Conservation (phyloP, 2,329 filamentous ascomycete genomes). For the Botrytis tulipae region DNA sequence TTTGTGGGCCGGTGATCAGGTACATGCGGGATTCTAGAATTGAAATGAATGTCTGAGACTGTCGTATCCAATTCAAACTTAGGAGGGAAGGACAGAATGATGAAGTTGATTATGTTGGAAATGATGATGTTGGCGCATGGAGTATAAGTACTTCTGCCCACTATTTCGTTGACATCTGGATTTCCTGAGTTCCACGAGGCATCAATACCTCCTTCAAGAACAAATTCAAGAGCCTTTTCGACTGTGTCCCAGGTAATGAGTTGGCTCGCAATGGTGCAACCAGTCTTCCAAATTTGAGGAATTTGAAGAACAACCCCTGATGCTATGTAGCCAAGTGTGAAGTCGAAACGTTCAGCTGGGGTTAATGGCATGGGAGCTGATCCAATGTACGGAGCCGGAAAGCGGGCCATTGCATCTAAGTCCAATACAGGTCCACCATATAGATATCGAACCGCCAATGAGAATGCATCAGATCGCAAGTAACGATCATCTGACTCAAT, state of each 20-base stretch:
- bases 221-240: conserved; percentile 60
- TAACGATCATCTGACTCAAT: conserved; percentile 53
- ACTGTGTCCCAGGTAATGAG: conserved; percentile 62
- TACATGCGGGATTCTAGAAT: conserved; percentile 46
- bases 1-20: conserved; percentile 40
- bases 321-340: conserved; percentile 63
- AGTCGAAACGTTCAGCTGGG: conserved; percentile 48
- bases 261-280: conserved; percentile 57
- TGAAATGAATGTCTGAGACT: conserved; percentile 47
- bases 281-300: conserved; percentile 53
- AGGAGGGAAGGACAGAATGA: conserved; percentile 57
- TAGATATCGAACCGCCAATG: conserved; percentile 55
- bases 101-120: conserved; percentile 55
- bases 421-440: conserved; percentile 54
- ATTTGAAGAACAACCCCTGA: conserved; percentile 59
- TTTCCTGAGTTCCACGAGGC: conserved; percentile 39
- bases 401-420: conserved; percentile 28
- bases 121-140: conserved; percentile 55
- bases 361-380: conserved; percentile 42
- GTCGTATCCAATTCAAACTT: conserved; percentile 58
- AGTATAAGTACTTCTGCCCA: conserved; percentile 49
- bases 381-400: conserved; percentile 23
- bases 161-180: conserved; percentile 33
- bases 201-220: conserved; percentile 47
- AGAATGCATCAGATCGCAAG: conserved; percentile 55